Conservation (phyloP, 768 basidiomycete species). For the Chalciporus pseudorubinellus region DNA sequence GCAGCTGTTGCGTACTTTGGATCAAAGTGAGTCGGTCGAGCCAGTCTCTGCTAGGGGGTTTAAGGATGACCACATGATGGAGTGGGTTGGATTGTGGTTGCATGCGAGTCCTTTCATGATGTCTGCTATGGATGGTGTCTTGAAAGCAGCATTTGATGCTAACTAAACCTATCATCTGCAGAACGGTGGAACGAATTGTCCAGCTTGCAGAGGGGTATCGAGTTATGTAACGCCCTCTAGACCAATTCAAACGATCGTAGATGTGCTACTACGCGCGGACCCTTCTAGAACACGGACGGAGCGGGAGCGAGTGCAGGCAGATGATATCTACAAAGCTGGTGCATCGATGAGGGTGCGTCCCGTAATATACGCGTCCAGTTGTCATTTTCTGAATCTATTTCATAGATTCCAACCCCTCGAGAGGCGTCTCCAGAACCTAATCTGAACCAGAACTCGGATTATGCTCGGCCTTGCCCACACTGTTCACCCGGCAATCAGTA, state of each 20-base stretch:
- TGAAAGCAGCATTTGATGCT: background rate
- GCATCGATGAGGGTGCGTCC: slow-evolving; percentile 58
- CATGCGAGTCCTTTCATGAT: background rate
- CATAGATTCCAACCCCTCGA: slow-evolving; percentile 70
- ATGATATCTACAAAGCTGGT: slow-evolving; percentile 71
- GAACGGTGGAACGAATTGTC: slow-evolving; percentile 86
- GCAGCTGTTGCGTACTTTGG: slow-evolving; percentile 80
- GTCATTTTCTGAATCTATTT: no score
- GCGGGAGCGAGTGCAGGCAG: slow-evolving; percentile 76
- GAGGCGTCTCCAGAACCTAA: slow-evolving; percentile 77
- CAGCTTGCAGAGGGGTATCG: slow-evolving; percentile 72
- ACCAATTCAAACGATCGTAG: slow-evolving; percentile 67
- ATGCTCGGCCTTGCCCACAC: slow-evolving; percentile 77
- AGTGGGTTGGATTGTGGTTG: background rate
- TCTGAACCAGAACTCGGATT: slow-evolving; percentile 60
- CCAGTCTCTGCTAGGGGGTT: background rate
- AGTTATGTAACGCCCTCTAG: slow-evolving; percentile 71
- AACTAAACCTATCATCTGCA: slow-evolving; percentile 30
- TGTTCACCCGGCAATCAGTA: slow-evolving; percentile 66
- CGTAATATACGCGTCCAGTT: background rate
- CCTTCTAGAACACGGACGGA: slow-evolving; percentile 67
- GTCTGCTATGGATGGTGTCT: background rate
- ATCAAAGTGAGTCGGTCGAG: slow-evolving; percentile 64
- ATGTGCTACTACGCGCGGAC: slow-evolving; percentile 65
- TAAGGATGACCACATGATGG: background rate